These are phyloP conservation scores for Neurospora sp. DNA, from an alignment of 495 filamentous ascomycete species.

Conservation along the genomic window DNA sequence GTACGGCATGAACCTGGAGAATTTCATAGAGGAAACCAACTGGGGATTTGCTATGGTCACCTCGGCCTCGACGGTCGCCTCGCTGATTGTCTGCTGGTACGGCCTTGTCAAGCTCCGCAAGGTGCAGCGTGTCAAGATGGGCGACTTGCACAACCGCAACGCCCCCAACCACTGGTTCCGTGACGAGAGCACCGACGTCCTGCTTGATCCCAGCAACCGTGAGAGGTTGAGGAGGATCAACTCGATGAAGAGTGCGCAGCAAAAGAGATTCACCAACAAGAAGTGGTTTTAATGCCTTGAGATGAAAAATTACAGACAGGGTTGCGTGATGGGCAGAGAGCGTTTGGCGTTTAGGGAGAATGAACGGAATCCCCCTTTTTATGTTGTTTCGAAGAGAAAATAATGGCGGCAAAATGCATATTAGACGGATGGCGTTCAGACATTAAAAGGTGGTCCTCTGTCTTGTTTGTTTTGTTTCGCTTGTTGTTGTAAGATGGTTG, in stretches of 20 bases:
- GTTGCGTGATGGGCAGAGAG: not conserved
- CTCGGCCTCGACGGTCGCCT: constrained; percentile 57
- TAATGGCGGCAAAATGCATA: not conserved
- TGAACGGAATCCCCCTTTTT: not conserved
- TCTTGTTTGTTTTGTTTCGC: not conserved
- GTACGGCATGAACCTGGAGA: constrained; percentile 98
- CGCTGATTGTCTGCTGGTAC: constrained; percentile 64
- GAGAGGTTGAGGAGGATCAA: constrained; percentile 36
- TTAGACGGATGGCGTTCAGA: not conserved
- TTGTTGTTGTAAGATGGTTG: not conserved
- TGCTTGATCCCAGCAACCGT: constrained; percentile 35
- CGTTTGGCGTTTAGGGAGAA: not conserved
- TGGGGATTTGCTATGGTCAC: constrained; percentile 75
- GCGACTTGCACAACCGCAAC: constrained; percentile 15
- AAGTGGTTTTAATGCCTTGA: constrained; percentile 18
- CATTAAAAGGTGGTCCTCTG: not conserved
- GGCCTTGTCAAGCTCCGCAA: constrained; percentile 72
- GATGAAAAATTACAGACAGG: not conserved
- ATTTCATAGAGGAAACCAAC: constrained; percentile 95
- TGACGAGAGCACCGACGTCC: constrained; percentile 29
- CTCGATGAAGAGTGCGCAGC: constrained; percentile 31
- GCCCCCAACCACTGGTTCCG: constrained; percentile 33
- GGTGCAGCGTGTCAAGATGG: constrained; percentile 90
- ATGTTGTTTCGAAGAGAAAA: not conserved
- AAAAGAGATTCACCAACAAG: constrained; percentile 15